phyloP scores from a whole-genome alignment of 106 monocot species.

The Dactylorhiza incarnata region DNA sequence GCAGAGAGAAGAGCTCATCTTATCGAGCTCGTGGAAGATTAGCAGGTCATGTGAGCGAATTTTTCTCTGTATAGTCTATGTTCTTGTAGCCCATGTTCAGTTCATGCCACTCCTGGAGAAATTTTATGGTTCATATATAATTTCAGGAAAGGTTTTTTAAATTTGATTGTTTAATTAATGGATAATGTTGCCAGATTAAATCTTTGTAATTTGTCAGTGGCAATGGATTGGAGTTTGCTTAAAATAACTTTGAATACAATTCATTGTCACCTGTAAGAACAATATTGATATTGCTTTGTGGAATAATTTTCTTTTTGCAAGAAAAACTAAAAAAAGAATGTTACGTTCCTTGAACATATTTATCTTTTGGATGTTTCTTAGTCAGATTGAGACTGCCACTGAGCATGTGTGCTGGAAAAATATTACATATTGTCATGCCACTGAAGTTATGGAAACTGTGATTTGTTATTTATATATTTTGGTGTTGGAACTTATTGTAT shows the following conservation, averaged over 20 bases:
- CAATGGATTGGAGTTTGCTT: neutral
- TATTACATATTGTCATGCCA: too few relatives aligned
- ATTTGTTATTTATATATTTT: too few relatives aligned
- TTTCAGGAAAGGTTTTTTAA: neutral
- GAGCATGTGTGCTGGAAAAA: too few relatives aligned
- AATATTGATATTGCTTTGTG: neutral
- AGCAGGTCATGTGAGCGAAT: neutral
- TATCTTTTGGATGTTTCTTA: too few relatives aligned
- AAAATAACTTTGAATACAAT: neutral
- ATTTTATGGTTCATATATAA: neutral
- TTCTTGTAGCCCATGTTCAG: neutral
- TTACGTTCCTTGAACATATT: too few relatives aligned
- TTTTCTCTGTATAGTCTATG: neutral
- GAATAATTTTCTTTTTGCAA: neutral
- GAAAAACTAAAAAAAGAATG: neutral
- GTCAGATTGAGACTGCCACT: too few relatives aligned
- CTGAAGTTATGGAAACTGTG: too few relatives aligned
- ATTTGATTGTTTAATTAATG: constrained; percentile 1
- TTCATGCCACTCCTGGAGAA: neutral
- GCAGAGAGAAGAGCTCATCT: constrained; percentile 88
- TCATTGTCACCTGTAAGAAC: neutral
- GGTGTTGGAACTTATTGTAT: too few relatives aligned
- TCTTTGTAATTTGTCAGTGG: neutral
- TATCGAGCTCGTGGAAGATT: constrained; percentile 65
- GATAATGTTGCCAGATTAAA: neutral